Base-by-base conservation (phyloP, 495 filamentous ascomycete species). In the Penicillium nucicola region DNA sequence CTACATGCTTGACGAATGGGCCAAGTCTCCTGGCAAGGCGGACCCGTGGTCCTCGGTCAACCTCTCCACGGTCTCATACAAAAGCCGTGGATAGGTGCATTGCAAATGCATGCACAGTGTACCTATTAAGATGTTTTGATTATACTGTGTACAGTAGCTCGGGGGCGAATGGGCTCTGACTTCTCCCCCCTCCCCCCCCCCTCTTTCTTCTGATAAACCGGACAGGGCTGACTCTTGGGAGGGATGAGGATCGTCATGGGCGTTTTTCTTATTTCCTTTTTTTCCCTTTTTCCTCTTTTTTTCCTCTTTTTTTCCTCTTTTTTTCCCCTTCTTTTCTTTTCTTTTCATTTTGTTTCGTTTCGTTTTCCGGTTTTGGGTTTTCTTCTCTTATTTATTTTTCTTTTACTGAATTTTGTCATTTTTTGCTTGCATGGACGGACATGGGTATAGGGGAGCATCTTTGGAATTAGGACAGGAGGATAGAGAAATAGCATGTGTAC, bases 21-120 rank as follows among this genome's bases (percentile, higher is more conserved):
- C 7, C 4, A 17, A 32, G 1, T 30, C 28, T 2, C 2, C n/a
- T 2, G 0, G 6, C 11, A 12, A 14, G 5, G 19, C 23, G 15
- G 45, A 39, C 3, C 45, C 45, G 25, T 48, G 45, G 45, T 30
- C 45, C 14, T 31, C 45, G 3, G 17, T 12, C 15, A 48, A 39
- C n/a, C 20, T 10, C 17, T 3, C 34, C 11, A 39, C 30, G 9
- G 23, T 8, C 10, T 12, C 7, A 9, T 9, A 28, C 43, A 9
- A 9, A 35, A 10, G 6, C 15, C 25, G 25, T 28, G 25, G 25
- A 23, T 39, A 41, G 18, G 3, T 37, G 12, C 20, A 13, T 48
- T 19, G 15, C 9, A 6, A 48, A 40, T 48, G 20, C n/a, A n/a
- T 40, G 28, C 7, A 4, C 5, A 6, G 0, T 6, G 2, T 28